These are phyloP conservation scores for Entomortierella chlamydospora DNA, from an alignment of 192 early-diverging fungal species.

Conservation along the genomic window DNA sequence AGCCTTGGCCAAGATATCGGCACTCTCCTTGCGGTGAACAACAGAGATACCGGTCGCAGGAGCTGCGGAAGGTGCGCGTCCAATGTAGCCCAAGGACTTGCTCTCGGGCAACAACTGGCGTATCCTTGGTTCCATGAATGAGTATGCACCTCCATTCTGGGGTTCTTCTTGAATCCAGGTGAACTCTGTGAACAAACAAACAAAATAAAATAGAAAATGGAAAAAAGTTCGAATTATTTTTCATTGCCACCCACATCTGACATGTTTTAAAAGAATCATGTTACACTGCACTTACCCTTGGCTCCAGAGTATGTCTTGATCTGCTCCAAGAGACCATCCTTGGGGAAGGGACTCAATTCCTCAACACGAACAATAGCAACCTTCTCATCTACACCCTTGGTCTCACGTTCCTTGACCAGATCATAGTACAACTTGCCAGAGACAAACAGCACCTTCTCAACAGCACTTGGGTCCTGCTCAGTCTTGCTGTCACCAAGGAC, in stretches of 20 bases:
- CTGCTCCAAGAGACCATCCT: slow-evolving; percentile 69
- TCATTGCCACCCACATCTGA: no score
- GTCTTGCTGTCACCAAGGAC: slow-evolving; percentile 75
- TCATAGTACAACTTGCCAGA: slow-evolving; percentile 96
- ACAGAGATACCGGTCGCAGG: slow-evolving; percentile 83
- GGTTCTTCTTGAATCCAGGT: slow-evolving; percentile 93
- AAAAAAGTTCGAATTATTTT: slow-evolving; percentile 3
- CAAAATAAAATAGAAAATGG: slow-evolving; percentile 12
- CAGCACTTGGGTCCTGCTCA: slow-evolving; percentile 43
- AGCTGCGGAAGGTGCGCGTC: slow-evolving; percentile 77
- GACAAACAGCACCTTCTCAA: slow-evolving; percentile 85
- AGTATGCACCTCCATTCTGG: slow-evolving; percentile 91
- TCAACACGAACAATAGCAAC: slow-evolving; percentile 91
- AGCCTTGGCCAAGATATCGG: slow-evolving; percentile 63
- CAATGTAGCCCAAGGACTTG: slow-evolving; percentile 72
- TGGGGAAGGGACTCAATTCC: slow-evolving; percentile 93
- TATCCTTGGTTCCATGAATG: slow-evolving; percentile 89
- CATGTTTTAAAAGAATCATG: no score
- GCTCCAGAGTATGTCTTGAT: slow-evolving; percentile 74
- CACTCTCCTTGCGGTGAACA: slow-evolving; percentile 77
- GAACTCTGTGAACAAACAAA: slow-evolving; percentile 57
- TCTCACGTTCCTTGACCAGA: slow-evolving; percentile 81
- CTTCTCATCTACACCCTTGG: slow-evolving; percentile 61
- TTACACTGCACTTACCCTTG: slow-evolving; percentile 53
- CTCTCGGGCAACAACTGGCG: slow-evolving; percentile 74